phyloP scores from a whole-genome alignment of 129 eudicot species.

The Chrysanthemum makinoi region DNA sequence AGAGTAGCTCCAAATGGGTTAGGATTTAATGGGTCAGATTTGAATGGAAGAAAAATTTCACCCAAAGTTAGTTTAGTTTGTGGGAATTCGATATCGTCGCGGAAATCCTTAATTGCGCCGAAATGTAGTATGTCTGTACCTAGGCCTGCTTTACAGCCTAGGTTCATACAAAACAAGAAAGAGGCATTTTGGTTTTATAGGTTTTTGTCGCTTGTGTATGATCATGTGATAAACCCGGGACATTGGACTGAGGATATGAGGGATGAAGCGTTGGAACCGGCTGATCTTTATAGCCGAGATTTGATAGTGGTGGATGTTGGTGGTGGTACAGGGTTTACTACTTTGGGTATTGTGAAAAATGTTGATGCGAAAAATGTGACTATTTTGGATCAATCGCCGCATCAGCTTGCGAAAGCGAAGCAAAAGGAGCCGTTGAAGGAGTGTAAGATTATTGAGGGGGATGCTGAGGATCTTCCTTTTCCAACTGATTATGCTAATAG shows the following conservation, averaged over 20 bases:
- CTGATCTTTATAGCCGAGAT: conserved; percentile 37
- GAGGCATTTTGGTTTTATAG: conserved; percentile 51
- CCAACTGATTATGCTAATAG: conserved; percentile 45
- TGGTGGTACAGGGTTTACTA: conserved; percentile 51
- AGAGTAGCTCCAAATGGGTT: conserved; percentile 30
- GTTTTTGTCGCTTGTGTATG: conserved; percentile 45
- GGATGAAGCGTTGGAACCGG: conserved; percentile 48
- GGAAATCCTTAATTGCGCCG: conserved; percentile 30
- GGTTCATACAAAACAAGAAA: conserved; percentile 45
- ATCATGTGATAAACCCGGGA: conserved; percentile 43
- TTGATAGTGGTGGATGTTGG: conserved; percentile 50
- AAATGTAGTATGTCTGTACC: conserved; percentile 40
- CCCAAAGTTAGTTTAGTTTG: conserved; percentile 20
- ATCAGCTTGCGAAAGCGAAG: conserved; percentile 49
- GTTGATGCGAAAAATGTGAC: conserved; percentile 51
- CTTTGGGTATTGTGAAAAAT: conserved; percentile 47
- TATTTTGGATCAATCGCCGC: conserved; percentile 48
- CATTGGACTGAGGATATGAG: conserved; percentile 53
- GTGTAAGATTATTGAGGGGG: conserved; percentile 45
- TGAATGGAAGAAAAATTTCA: conserved; percentile 27
- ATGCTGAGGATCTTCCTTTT: conserved; percentile 55
- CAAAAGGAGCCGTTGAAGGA: conserved; percentile 47
- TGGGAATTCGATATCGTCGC: conserved; percentile 19
- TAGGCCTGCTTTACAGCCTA: conserved; percentile 46
- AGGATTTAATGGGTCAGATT: conserved; percentile 34